These are phyloP conservation scores for Russula griseocarnosa DNA, from an alignment of 768 basidiomycete species.

Conservation along the genomic window DNA sequence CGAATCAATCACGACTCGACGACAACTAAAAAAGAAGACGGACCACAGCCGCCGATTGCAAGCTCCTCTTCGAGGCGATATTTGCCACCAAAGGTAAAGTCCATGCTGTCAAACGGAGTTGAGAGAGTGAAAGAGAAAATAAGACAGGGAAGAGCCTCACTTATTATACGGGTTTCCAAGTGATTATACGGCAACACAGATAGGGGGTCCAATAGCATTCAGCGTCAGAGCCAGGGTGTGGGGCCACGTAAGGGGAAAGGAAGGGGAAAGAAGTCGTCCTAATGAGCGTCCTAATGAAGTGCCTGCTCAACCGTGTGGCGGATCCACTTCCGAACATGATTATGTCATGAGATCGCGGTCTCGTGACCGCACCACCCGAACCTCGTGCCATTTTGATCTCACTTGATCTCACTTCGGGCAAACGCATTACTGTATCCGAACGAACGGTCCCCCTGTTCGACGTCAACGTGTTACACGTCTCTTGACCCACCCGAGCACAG, in stretches of 20 bases:
- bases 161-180: conserved; percentile 8
- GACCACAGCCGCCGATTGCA: conserved; percentile 75
- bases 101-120: conserved; percentile 30
- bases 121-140: not conserved
- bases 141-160: not conserved
- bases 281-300: not conserved
- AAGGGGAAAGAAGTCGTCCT: not conserved
- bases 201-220: conserved; percentile 13
- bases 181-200: not conserved
- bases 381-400: conserved; percentile 7
- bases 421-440: not conserved
- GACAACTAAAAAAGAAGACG: conserved; percentile 28
- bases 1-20: not conserved
- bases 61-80: conserved; percentile 77
- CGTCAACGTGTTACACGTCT: conserved; percentile 14
- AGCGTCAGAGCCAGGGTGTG: conserved; percentile 2
- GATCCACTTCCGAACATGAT: conserved; percentile 18
- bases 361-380: conserved; percentile 15
- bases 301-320: not conserved
- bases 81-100: conserved; percentile 62
- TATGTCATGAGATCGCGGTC: conserved; percentile 25
- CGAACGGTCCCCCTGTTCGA: not conserved
- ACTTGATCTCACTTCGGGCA: not conserved
- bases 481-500: conserved; percentile 22
- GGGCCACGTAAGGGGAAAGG: not conserved